Conservation (phyloP, 495 filamentous ascomycete species). For the Penicillium flavigenum region DNA sequence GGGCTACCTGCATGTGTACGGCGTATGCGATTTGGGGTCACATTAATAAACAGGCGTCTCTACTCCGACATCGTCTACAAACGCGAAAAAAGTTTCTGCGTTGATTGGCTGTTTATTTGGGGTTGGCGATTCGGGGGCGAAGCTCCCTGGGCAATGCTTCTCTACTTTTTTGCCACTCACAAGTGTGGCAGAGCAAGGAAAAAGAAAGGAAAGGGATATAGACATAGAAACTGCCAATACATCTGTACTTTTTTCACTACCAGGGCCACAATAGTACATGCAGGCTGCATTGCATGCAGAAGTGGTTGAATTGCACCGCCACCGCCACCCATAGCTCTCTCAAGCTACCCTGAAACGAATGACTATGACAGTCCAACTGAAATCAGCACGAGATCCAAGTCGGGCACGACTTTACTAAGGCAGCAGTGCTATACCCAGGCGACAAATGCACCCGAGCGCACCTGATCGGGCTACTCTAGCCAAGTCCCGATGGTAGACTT, state of each 20-base stretch:
- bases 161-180: background rate
- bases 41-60: constrained; percentile 4
- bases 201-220: background rate
- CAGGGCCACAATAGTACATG: background rate
- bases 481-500: background rate
- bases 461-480: background rate
- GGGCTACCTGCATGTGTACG: constrained; percentile 12
- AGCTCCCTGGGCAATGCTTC: background rate
- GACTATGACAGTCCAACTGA: background rate
- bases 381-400: background rate
- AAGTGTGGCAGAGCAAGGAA: background rate
- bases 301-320: background rate
- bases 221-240: background rate
- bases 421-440: background rate
- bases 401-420: background rate
- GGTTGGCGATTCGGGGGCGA: background rate
- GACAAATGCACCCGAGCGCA: background rate
- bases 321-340: background rate
- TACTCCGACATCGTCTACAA: background rate
- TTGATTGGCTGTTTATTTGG: constrained; percentile 1
- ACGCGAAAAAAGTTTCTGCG: background rate
- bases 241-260: background rate
- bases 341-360: background rate
- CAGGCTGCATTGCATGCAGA: background rate
- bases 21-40: constrained; percentile 12